Base-by-base conservation (phyloP, 163 green algal genomes). In the Prototheca wickerhamii region DNA sequence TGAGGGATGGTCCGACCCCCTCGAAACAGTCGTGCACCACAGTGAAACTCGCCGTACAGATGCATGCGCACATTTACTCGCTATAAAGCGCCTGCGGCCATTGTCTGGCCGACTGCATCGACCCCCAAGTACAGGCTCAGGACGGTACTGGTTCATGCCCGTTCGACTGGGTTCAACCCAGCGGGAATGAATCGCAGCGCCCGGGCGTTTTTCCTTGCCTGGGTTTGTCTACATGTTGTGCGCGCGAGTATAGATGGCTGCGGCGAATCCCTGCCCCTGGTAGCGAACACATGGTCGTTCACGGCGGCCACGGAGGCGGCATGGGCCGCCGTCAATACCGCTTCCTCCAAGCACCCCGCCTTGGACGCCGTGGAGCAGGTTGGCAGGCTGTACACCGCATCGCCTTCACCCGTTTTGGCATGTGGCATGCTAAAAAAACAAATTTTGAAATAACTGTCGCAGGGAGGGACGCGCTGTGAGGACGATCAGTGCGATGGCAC, bases 261-360 rank as follows among this genome's bases (percentile, higher is more conserved):
- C 52, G 28, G 42, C 49, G 30, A 23, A 6, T 10, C 54, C 56
- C 28, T 74, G 30, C 76, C 70, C 0, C 67, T 88, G 7, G 76
- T 90, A 2, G 65, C 86, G 30, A 86, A 86, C 60, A 87, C 82
- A 15, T 90, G 83, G 83, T 51, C 77, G 5, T 89, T 86, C 35
- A 67, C 60, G 0, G 49, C 73, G 0, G 82, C 83, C 0, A 82
- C 85, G 4, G 29, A 65, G 2, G 40, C 33, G 12, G 81, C 78
- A 1, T 91, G 79, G 78, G 60, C 50, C 2, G 57, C 70, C 0
- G 50, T 89, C 0, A 63, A 40, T 8, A 43, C 43, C n/a, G 10
- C 29, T 28, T 4, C 62, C n/a, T 31, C 17, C 21, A 28, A 20
- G 4, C 42, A 18, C 28, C 29, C 57, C 15, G 64, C 53, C 0